Conservation (phyloP, 768 basidiomycete genomes). For the Suillus spraguei region DNA sequence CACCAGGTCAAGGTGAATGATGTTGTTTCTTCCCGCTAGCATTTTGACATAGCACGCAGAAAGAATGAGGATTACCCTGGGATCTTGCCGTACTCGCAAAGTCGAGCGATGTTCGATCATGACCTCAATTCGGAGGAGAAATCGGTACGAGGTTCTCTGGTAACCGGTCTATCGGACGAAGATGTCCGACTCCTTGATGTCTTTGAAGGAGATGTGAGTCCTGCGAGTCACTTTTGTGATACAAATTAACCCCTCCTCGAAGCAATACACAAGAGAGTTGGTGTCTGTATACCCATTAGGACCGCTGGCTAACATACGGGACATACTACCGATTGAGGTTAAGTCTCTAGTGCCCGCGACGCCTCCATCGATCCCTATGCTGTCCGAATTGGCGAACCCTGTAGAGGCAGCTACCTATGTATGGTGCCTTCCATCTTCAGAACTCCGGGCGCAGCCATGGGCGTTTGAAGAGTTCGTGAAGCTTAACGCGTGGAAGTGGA, state of each 20-base stretch:
- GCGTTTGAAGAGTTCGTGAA: slow-evolving; percentile 78
- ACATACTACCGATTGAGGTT: slow-evolving; percentile 23
- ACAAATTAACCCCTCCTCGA: not conserved
- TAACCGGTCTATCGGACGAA: slow-evolving; percentile 62
- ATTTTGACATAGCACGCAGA: slow-evolving; percentile 9
- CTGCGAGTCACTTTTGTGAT: not conserved
- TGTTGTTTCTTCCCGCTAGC: slow-evolving; percentile 2
- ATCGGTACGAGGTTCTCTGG: slow-evolving; percentile 78
- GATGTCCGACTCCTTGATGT: slow-evolving; percentile 74
- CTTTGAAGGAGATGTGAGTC: slow-evolving; percentile 80
- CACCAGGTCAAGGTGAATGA: slow-evolving; percentile 69
- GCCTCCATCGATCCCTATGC: slow-evolving; percentile 43
- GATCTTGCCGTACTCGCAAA: slow-evolving; percentile 61
- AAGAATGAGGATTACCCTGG: slow-evolving; percentile 84
- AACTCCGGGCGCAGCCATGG: slow-evolving; percentile 70
- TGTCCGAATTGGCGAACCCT: slow-evolving; percentile 34
- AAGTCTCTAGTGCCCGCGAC: slow-evolving; percentile 42
- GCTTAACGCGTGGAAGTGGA: slow-evolving; percentile 81
- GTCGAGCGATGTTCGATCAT: slow-evolving; percentile 46
- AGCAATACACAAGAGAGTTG: slow-evolving; percentile 73
- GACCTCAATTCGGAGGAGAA: slow-evolving; percentile 62
- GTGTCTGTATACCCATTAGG: slow-evolving; percentile 62
- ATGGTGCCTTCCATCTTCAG: slow-evolving; percentile 46
- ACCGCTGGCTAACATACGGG: slow-evolving; percentile 37
- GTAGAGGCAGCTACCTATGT: slow-evolving; percentile 74